Percentiles rank a stretch among this genome's conserved stretches.
These are phyloP conservation scores for Paramecium bursaria DNA, from an alignment of 73 alveolate genomes.

Conservation along the genomic window DNA sequence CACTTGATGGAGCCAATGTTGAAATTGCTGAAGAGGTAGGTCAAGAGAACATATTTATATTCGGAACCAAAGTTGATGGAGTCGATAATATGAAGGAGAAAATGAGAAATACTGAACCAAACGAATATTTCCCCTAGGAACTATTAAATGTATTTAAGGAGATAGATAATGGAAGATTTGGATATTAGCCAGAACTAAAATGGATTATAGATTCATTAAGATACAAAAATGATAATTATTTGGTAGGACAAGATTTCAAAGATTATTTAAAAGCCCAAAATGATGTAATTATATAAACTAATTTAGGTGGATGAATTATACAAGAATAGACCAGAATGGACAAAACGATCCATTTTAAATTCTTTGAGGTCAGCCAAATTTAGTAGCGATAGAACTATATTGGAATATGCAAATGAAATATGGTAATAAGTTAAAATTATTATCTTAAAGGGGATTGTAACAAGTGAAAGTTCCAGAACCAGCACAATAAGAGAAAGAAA, in stretches of 20 bases:
- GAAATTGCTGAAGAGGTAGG: constrained; percentile 99
- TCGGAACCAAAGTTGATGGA: constrained; percentile 69
- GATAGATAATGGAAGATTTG: constrained; percentile 68
- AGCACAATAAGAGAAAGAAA: constrained; percentile 60
- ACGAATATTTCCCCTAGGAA: constrained; percentile 70
- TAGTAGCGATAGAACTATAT: constrained; percentile 78
- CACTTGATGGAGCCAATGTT: constrained; percentile 99
- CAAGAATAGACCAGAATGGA: constrained; percentile 71
- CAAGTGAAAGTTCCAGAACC: constrained; percentile 67
- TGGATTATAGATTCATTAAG: constrained; percentile 57
- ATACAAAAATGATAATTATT: constrained; percentile 73
- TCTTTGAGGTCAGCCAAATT: constrained; percentile 73
- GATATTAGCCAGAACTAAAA: constrained; percentile 58
- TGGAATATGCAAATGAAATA: constrained; percentile 76
- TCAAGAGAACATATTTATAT: constrained; percentile 85
- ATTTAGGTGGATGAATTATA: constrained; percentile 72
- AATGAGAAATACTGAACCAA: constrained; percentile 70
- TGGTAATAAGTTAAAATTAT: constrained; percentile 60
- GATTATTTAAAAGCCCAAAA: constrained; percentile 81
- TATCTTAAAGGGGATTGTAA: constrained; percentile 14
- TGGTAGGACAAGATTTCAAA: constrained; percentile 83
- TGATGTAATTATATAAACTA: not conserved
- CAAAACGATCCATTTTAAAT: constrained; percentile 72
- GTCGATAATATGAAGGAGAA: constrained; percentile 60
- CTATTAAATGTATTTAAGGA: constrained; percentile 48